phyloP scores from a whole-genome alignment of 345 rosid genomes.

The Eucalyptus grandis region DNA sequence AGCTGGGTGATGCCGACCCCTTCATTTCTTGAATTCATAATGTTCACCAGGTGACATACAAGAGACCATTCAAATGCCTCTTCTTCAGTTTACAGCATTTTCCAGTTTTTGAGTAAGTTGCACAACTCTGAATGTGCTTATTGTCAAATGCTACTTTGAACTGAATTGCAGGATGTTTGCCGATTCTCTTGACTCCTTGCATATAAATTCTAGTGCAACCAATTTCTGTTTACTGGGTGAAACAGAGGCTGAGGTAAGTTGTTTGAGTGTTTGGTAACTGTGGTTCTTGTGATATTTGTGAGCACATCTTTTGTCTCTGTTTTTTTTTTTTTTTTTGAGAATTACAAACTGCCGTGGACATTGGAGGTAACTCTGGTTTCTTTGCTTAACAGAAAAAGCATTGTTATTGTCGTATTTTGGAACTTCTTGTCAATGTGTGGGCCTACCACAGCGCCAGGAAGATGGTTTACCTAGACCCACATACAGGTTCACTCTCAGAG shows the following conservation, averaged over 20 bases:
- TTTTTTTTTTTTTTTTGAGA: background rate
- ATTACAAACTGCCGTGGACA: background rate
- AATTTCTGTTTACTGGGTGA: conserved; percentile 54
- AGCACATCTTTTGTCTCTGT: background rate
- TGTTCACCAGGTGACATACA: conserved; percentile 66
- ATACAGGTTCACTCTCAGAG: conserved; percentile 55
- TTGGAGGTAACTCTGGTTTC: background rate
- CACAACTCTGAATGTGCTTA: background rate
- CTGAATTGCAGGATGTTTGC: conserved; percentile 70
- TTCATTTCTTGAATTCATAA: conserved; percentile 79
- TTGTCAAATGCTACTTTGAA: background rate
- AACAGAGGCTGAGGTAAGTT: conserved; percentile 53
- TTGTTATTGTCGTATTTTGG: conserved; percentile 86
- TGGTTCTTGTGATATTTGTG: background rate
- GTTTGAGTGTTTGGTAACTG: background rate
- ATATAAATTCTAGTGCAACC: conserved; percentile 24
- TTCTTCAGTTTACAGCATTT: background rate
- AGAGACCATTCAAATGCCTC: background rate
- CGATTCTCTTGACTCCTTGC: conserved; percentile 80
- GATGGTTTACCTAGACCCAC: conserved; percentile 84
- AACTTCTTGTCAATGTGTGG: conserved; percentile 85
- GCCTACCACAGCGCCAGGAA: conserved; percentile 84
- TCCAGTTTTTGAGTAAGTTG: background rate
- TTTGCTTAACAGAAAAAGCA: conserved; percentile 50
- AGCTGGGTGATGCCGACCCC: conserved; percentile 99